Evolutionary conservation across 2,329 filamentous ascomycete species (phyloP), one percentile per base, ranked within the genome.

Genomic region (Karstenula rhodostoma): DNA sequence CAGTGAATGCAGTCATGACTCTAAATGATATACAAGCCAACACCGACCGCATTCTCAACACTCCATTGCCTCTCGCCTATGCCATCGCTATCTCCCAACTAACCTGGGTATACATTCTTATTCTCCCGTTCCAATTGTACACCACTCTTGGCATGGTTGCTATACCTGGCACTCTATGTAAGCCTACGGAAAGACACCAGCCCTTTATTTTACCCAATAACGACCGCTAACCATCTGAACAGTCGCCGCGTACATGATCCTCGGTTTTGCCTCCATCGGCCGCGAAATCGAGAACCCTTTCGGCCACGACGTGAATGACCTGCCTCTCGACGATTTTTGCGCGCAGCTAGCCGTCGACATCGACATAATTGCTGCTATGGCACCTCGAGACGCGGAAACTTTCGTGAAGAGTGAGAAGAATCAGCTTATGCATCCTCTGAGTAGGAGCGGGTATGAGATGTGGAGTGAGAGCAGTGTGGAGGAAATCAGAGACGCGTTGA

Each of bases 281-380:
- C 87, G 87, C 64, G 91, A 95, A 78, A 90, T 95, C 65, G 92
- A 95, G 77, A 93, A 95, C 71, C 92, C 92, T 5, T 95, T 95
- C 76, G 92, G 92, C 58, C 84, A 88, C 65, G 92, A 95, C 64
- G 91, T 94, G 67, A 95, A 95, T 73, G 92, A 95, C 77, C 80
- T 75, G 2, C 73, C 73, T 12, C 68, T 77, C 3, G 91, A 94
- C 71, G 80, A 84, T 10, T 96, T 89, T 81, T 95, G 92, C 78
- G 83, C 87, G 27, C 89, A 93, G 72, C 84, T 95, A 57, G 86
- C 88, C 15, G 77, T 84, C 13, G 92, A 96, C 67, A 81, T 95
- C 63, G 90, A 94, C 70, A 86, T 91, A 58, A 87, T 94, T 67
- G 87, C 89, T 50, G 84, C 86, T 57, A 80, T 77, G 7, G 82